phyloP scores from a whole-genome alignment of 768 basidiomycete species.

The Lactarius indigo region DNA sequence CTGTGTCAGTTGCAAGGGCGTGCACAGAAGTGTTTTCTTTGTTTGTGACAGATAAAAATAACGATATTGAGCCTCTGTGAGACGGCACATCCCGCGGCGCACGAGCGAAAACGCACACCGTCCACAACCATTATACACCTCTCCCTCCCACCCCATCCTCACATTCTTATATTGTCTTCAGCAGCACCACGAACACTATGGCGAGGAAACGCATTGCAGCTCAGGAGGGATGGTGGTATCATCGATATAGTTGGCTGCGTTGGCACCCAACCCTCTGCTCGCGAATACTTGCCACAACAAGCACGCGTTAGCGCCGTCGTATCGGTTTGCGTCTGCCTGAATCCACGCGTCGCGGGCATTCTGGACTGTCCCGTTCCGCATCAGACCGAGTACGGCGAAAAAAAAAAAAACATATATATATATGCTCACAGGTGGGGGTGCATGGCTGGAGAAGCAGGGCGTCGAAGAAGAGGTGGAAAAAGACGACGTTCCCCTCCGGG shows the following conservation, averaged over 20 bases:
- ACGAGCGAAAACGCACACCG: too few species aligned
- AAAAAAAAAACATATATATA: too few species aligned
- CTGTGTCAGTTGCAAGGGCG: too few species aligned
- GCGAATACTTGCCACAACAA: constrained; percentile 47
- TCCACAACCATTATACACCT: too few species aligned
- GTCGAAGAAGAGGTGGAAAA: constrained; percentile 49
- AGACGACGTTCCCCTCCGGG: constrained; percentile 47
- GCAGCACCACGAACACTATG: too few species aligned
- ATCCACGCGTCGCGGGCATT: constrained; percentile 49
- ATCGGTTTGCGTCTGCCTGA: constrained; percentile 49
- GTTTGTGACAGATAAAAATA: too few species aligned
- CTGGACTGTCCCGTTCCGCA: constrained; percentile 33
- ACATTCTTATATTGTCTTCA: too few species aligned
- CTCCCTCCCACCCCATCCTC: neutral
- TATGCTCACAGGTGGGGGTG: constrained; percentile 49
- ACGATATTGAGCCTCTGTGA: too few species aligned
- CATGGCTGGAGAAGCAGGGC: constrained; percentile 46
- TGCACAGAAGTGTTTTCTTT: too few species aligned
- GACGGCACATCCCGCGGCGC: too few species aligned
- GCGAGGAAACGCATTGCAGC: neutral
- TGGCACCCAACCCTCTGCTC: constrained; percentile 46
- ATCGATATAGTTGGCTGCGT: neutral
- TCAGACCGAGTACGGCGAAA: neutral
- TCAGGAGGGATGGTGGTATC: neutral
- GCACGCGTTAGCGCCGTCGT: constrained; percentile 43